These are phyloP conservation scores for Neonectria faginata DNA, from an alignment of 2,329 filamentous ascomycete species.

Conservation along the genomic window DNA sequence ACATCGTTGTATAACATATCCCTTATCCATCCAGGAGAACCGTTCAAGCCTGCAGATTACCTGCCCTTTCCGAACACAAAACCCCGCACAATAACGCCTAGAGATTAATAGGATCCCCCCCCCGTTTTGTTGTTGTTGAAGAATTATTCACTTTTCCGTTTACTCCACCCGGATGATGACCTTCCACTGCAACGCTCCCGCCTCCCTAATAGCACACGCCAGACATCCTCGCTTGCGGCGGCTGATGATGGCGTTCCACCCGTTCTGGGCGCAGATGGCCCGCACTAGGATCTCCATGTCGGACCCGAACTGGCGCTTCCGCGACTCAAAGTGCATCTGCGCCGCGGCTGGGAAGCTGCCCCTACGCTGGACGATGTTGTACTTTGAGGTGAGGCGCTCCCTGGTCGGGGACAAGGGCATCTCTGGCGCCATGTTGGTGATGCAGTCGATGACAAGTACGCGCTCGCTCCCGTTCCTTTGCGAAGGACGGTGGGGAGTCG, in stretches of 20 bases:
- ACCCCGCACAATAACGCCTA: conserved; percentile 11
- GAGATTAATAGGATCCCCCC: conserved; percentile 2
- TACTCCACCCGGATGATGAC: conserved; percentile 73
- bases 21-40: conserved; percentile 4
- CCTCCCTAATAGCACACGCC: conserved; percentile 80
- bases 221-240: conserved; percentile 76
- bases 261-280: conserved; percentile 78
- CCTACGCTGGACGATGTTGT: conserved; percentile 50
- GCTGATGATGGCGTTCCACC: conserved; percentile 79
- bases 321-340: conserved; percentile 68
- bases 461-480: conserved; percentile 45
- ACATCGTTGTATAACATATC: conserved; percentile 22
- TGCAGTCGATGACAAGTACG: conserved; percentile 73
- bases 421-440: conserved; percentile 61
- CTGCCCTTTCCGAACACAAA: not conserved
- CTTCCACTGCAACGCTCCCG: conserved; percentile 75
- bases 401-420: conserved; percentile 63
- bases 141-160: conserved; percentile 14
- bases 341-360: conserved; percentile 57
- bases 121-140: conserved; percentile 9
- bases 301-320: conserved; percentile 69
- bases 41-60: conserved; percentile 11
- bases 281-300: conserved; percentile 78
- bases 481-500: conserved; percentile 46
- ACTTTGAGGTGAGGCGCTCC: conserved; percentile 50